Percentiles rank a stretch among this genome's conserved stretches.
phyloP scores from a whole-genome alignment of 768 basidiomycete genomes.

The Pluteus cervinus region DNA sequence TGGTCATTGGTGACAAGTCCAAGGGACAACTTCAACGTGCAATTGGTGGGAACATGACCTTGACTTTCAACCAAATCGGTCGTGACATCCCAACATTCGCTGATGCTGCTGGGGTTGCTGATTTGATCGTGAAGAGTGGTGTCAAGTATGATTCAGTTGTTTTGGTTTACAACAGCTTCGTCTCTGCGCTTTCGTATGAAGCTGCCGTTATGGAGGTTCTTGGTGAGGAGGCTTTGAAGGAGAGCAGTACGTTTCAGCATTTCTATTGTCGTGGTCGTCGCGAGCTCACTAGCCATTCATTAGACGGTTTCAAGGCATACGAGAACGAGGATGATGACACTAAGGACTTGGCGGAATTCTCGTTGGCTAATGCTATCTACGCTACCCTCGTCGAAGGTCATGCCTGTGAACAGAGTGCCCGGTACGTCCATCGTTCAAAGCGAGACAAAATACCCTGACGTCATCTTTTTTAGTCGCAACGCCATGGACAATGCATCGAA shows the following conservation, averaged over 20 bases:
- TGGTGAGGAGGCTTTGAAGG: conserved; percentile 75
- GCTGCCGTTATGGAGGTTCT: conserved; percentile 68
- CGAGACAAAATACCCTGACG: conserved; percentile 1
- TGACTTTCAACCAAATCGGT: conserved; percentile 98
- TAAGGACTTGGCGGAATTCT: conserved; percentile 91
- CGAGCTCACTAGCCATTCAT: neutral
- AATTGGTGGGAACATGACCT: conserved; percentile 55
- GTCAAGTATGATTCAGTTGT: conserved; percentile 83
- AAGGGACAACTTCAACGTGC: conserved; percentile 83
- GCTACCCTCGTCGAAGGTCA: conserved; percentile 92
- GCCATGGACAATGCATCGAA: conserved; percentile 99
- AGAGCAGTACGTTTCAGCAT: conserved; percentile 54
- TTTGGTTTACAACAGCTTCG: conserved; percentile 79
- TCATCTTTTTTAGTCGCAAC: conserved; percentile 58
- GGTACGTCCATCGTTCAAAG: conserved; percentile 37
- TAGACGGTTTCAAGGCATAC: conserved; percentile 89
- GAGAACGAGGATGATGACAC: conserved; percentile 97
- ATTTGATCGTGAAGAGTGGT: conserved; percentile 81
- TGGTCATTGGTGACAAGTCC: conserved; percentile 96
- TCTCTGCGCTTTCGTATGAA: conserved; percentile 91
- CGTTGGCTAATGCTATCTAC: conserved; percentile 94
- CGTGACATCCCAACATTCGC: conserved; percentile 96
- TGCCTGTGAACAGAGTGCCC: conserved; percentile 90
- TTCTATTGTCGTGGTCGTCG: neutral
- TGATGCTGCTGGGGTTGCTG: conserved; percentile 91